phyloP scores from a whole-genome alignment of 2,329 filamentous ascomycete genomes.

The Akanthomyces uredinophilus region DNA sequence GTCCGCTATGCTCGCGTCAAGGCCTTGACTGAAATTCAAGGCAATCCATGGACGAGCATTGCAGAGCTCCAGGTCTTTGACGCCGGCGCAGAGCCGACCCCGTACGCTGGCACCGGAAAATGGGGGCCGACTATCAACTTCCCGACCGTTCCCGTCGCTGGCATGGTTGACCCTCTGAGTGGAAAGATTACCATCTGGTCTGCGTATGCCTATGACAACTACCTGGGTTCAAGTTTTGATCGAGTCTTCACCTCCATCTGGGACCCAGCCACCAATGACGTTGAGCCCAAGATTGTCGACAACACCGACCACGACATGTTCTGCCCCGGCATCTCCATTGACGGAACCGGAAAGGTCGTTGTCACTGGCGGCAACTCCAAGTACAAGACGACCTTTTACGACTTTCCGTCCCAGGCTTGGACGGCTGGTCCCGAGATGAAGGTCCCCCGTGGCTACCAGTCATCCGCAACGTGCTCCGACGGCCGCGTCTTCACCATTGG shows the following conservation, averaged over 20 bases:
- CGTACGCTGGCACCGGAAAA: slow-evolving; percentile 22
- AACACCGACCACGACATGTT: slow-evolving; percentile 51
- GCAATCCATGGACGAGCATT: slow-evolving; percentile 27
- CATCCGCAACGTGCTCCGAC: slow-evolving; percentile 44
- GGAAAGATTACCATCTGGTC: slow-evolving; percentile 26
- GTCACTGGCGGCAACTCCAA: slow-evolving; percentile 50
- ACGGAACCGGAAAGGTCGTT: slow-evolving; percentile 43
- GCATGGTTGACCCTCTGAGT: slow-evolving; percentile 22
- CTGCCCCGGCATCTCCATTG: slow-evolving; percentile 49
- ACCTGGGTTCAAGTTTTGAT: slow-evolving; percentile 12
- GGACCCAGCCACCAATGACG: slow-evolving; percentile 28
- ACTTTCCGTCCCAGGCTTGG: slow-evolving; percentile 35
- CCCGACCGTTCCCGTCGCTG: slow-evolving; percentile 31
- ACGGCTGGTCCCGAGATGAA: slow-evolving; percentile 36
- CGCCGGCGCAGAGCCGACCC: slow-evolving; percentile 20
- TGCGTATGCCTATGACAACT: slow-evolving; percentile 19
- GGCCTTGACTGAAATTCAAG: slow-evolving; percentile 26
- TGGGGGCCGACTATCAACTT: slow-evolving; percentile 33
- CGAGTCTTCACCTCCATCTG: slow-evolving; percentile 22
- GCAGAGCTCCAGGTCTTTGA: slow-evolving; percentile 29
- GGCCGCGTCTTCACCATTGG: slow-evolving; percentile 55
- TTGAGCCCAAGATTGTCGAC: slow-evolving; percentile 21
- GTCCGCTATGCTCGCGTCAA: slow-evolving; percentile 28
- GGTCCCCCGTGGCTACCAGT: slow-evolving; percentile 48
- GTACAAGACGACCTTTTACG: slow-evolving; percentile 43